A percentile compares a stretch with the other conserved stretches of the same genome.
Evolutionary conservation across 345 rosid genomes (phyloP).

Genomic region (Syzygium aromaticum): DNA sequence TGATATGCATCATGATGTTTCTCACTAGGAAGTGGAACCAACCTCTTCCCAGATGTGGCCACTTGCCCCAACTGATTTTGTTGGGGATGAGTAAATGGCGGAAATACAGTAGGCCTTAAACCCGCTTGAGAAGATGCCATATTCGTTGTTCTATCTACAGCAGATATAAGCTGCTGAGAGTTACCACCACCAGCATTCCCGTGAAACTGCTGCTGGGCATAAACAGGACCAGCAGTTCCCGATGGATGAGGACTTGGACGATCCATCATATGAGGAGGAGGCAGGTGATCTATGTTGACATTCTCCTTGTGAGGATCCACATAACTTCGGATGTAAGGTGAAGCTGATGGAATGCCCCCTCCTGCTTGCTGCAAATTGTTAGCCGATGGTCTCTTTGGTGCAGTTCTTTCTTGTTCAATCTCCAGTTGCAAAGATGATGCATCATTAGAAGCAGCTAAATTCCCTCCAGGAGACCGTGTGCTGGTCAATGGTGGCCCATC

Average conservation of each 20-base stretch:
- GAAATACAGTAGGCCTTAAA: slow-evolving; percentile 30
- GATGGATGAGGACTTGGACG: slow-evolving; percentile 26
- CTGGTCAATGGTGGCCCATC: slow-evolving; percentile 17
- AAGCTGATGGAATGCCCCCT: slow-evolving; percentile 13
- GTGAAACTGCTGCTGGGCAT: slow-evolving; percentile 25
- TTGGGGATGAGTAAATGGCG: slow-evolving; percentile 33
- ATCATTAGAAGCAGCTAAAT: slow-evolving; percentile 18
- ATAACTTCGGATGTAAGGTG: slow-evolving; percentile 18
- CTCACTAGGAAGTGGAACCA: slow-evolving; percentile 41
- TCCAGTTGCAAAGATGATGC: slow-evolving; percentile 21
- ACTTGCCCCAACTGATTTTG: slow-evolving; percentile 28
- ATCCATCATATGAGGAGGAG: slow-evolving; percentile 32
- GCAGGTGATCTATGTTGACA: slow-evolving; percentile 16
- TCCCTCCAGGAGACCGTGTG: slow-evolving; percentile 20
- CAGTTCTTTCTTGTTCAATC: slow-evolving; percentile 30
- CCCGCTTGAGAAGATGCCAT: slow-evolving; percentile 27
- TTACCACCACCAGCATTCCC: slow-evolving; percentile 15
- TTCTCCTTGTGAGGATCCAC: slow-evolving; percentile 32
- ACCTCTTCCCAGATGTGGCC: slow-evolving; percentile 23
- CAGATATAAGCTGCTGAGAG: slow-evolving; percentile 34
- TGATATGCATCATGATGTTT: slow-evolving; percentile 30
- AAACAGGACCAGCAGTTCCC: slow-evolving; percentile 18
- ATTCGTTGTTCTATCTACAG: slow-evolving; percentile 30
- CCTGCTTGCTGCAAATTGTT: slow-evolving; percentile 25
- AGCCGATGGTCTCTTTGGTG: slow-evolving; percentile 32